Conservation (phyloP, 306 rosid species). For the Castanea mollissima region DNA sequence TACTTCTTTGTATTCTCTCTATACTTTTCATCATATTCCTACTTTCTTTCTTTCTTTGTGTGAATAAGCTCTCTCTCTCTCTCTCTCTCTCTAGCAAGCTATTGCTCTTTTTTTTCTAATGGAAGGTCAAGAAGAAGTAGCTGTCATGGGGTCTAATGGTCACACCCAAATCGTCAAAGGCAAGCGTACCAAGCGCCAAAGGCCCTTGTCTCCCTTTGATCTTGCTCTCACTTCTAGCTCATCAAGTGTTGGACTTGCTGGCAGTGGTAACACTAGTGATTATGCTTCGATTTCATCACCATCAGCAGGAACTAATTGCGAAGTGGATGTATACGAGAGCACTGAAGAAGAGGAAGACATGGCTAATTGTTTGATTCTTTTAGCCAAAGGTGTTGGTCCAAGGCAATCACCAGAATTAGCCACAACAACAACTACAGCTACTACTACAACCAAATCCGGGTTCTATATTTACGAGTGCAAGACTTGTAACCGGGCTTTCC, state of each 20-base stretch:
- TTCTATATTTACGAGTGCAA: constrained; percentile 73
- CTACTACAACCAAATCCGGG: constrained; percentile 22
- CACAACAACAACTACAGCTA: too few species aligned
- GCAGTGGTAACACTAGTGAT: not conserved
- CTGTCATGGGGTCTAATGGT: constrained; percentile 21
- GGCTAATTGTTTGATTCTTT: constrained; percentile 89
- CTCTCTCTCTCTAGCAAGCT: too few species aligned
- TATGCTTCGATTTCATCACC: constrained; percentile 49
- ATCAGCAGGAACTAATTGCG: not conserved
- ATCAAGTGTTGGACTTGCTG: constrained; percentile 19
- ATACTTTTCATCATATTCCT: constrained; percentile 7
- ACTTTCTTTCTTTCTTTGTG: not conserved
- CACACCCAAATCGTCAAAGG: constrained; percentile 37
- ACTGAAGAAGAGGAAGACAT: constrained; percentile 86
- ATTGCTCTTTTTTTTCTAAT: constrained; percentile 3
- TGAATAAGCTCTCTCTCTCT: too few species aligned
- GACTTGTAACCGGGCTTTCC: constrained; percentile 80
- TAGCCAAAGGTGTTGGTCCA: constrained; percentile 64
- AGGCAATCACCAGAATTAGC: too few species aligned
- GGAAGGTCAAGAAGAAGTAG: constrained; percentile 42
- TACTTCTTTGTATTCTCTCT: not conserved
- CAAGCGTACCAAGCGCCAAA: constrained; percentile 62
- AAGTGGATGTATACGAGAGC: constrained; percentile 31
- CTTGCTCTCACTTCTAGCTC: constrained; percentile 48
- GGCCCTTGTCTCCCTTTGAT: constrained; percentile 35